These are phyloP conservation scores for Trypanosoma vivax DNA, from an alignment of 208 protist species.

Conservation along the genomic window DNA sequence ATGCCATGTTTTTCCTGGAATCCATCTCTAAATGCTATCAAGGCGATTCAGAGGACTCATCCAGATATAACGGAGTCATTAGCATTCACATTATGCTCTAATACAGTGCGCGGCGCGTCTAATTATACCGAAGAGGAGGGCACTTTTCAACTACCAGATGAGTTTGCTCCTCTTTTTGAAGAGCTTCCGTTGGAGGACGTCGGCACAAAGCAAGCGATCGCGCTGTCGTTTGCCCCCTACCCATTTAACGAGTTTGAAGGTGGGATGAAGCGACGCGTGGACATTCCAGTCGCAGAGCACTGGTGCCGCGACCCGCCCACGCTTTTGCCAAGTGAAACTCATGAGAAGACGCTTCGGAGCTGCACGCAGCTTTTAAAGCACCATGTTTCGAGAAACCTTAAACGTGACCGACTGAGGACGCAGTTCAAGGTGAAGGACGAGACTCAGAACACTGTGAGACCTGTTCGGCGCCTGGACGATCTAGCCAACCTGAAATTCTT, in stretches of 20 bases:
- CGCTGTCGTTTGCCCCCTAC: constrained; percentile 95
- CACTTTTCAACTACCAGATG: constrained; percentile 28
- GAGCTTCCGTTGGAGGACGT: constrained; percentile 89
- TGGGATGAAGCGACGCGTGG: constrained; percentile 92
- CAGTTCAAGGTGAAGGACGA: constrained; percentile 3
- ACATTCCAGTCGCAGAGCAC: constrained; percentile 98
- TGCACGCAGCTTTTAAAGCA: constrained; percentile 99
- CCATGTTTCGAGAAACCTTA: constrained; percentile 97
- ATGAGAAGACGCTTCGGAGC: constrained; percentile 94
- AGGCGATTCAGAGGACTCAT: constrained; percentile 55
- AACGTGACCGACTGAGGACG: constrained; percentile 78
- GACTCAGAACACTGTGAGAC: constrained; percentile 4
- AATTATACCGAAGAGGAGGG: constrained; percentile 13
- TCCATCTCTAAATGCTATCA: constrained; percentile 97
- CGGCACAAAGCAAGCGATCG: constrained; percentile 92
- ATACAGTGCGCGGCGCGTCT: constrained; percentile 20
- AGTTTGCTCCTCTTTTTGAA: constrained; percentile 78
- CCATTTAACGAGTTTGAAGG: constrained; percentile 97
- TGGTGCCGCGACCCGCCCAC: constrained; percentile 97
- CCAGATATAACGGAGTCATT: constrained; percentile 24
- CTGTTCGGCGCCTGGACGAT: constrained; percentile 82
- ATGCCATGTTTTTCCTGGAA: constrained; percentile 99
- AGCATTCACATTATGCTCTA: constrained; percentile 27
- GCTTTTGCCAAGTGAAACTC: constrained; percentile 42
- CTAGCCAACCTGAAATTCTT: constrained; percentile 99